These are phyloP conservation scores for Malassezia psittaci DNA, from an alignment of 1,284 basidiomycete genomes.

Conservation along the genomic window DNA sequence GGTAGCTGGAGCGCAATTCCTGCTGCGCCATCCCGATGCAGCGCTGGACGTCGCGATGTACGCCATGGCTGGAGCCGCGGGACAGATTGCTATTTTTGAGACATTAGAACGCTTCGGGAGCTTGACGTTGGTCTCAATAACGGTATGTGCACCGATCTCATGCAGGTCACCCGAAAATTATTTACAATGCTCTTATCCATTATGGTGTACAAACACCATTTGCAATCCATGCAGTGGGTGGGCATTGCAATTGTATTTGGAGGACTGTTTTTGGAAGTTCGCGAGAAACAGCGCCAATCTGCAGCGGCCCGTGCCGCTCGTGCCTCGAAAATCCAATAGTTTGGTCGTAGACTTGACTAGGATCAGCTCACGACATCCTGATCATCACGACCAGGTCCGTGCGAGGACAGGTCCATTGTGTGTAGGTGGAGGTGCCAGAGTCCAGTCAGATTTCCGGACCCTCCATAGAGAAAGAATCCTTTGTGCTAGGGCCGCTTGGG, in stretches of 20 bases:
- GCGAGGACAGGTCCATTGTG: conserved; percentile 1
- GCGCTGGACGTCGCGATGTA: conserved; percentile 70
- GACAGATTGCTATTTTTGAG: conserved; percentile 96
- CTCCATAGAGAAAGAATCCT: not conserved
- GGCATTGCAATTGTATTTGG: conserved; percentile 82
- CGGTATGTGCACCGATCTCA: conserved; percentile 24
- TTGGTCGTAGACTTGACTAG: not conserved
- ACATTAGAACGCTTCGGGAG: conserved; percentile 92
- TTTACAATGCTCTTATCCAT: conserved; percentile 97
- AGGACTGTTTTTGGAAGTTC: conserved; percentile 86
- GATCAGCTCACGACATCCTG: not conserved
- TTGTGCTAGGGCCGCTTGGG: not conserved
- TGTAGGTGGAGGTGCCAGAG: conserved; percentile 5
- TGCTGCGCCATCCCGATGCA: conserved; percentile 68
- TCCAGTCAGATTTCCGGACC: not conserved
- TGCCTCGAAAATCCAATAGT: not conserved
- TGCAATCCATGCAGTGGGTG: conserved; percentile 77
- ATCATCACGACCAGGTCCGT: not conserved
- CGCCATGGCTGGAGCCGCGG: conserved; percentile 78
- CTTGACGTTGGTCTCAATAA: conserved; percentile 56
- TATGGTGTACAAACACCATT: conserved; percentile 75
- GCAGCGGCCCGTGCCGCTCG: not conserved
- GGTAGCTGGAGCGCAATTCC: conserved; percentile 52
- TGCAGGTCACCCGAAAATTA: conserved; percentile 73
- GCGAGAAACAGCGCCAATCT: conserved; percentile 42